A percentile compares a stretch with the other conserved stretches of the same genome.
These are phyloP conservation scores for Quambalaria eucalypti DNA, from an alignment of 1,284 basidiomycete species.

Conservation along the genomic window DNA sequence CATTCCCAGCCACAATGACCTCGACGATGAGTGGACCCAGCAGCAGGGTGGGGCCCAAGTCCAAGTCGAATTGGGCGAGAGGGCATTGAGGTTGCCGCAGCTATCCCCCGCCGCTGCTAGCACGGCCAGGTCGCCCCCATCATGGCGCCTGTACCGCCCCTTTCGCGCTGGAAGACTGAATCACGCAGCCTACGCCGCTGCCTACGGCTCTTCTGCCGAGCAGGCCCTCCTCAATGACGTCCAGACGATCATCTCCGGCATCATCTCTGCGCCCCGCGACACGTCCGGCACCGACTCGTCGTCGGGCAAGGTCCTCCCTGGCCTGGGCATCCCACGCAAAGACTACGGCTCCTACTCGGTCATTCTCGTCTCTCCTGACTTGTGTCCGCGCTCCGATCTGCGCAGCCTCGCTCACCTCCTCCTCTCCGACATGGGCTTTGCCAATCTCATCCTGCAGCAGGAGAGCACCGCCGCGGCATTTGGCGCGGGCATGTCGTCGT, in stretches of 20 bases:
- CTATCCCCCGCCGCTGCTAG: conserved; percentile 13
- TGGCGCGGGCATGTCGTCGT: conserved; percentile 84
- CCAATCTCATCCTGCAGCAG: conserved; percentile 37
- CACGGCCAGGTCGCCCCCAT: neutral
- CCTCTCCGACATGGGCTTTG: conserved; percentile 63
- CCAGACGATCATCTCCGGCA: conserved; percentile 29
- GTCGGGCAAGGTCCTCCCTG: conserved; percentile 10
- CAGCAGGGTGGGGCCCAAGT: conserved; percentile 14
- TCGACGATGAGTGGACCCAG: conserved; percentile 36
- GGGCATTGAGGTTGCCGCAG: conserved; percentile 35
- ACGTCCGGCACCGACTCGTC: conserved; percentile 24
- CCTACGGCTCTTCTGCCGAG: conserved; percentile 33
- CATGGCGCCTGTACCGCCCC: conserved; percentile 41
- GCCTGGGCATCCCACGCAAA: conserved; percentile 33
- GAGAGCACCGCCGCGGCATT: conserved; percentile 84
- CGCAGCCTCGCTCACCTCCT: conserved; percentile 69
- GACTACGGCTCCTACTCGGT: conserved; percentile 57
- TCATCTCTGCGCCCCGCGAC: conserved; percentile 32
- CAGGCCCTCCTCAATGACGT: conserved; percentile 37
- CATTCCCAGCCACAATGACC: conserved; percentile 43
- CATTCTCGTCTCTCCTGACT: conserved; percentile 83
- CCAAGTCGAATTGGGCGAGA: conserved; percentile 36
- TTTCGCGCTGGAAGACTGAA: conserved; percentile 36
- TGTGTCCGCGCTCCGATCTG: conserved; percentile 75
- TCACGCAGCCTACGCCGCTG: conserved; percentile 28